Evolutionary conservation across 2,329 filamentous ascomycete species (phyloP), one percentile per base, ranked within the genome.

Genomic region (Pseudogymnoascus sp.): DNA sequence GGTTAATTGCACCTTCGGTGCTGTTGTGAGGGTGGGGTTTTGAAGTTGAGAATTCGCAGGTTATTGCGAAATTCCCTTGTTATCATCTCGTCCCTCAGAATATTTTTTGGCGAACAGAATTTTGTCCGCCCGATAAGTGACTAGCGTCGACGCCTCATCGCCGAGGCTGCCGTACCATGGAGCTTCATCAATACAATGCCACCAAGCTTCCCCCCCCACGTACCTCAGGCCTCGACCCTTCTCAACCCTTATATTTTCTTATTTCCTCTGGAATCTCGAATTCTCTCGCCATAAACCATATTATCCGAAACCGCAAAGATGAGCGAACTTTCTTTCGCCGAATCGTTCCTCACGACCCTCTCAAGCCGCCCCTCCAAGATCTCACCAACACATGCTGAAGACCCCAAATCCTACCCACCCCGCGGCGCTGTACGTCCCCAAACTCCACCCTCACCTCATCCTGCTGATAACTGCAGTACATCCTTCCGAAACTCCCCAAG

Each of bases 381-480:
- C 67, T 86, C 88, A n/a, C 81, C 90, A 68, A 91, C 97, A 75
- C 89, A 97, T 85, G 87, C 96, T 75, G 90, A 93, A 76, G 91
- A 97, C 73, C 86, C 91, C 60, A 87, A 86, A 71, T 85, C 82
- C 68, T 93, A 93, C 74, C 89, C 90, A 23, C 80, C 89, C 26
- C 86, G 89, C 66, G 82, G 86, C 68, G 88, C 92, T 14, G 93
- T 97, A 83, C 31, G 86, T 34, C 29, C 16, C 31, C 36, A 64
- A 26, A 57, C 37, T 57, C 45, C 40, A 42, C 5, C 31, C 36
- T 29, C 45, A 11, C 10, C 21, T 31, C 40, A 51, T 31, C 18
- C 67, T 61, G 51, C 63, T 66, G 65, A 66, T 54, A 42, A 5
- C 37, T 18, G 18, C 69, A 92, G 88, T 89, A 86, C 73, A 90